A percentile compares a stretch with the other conserved stretches of the same genome.
phyloP scores from a whole-genome alignment of 1,139 yeast species.

The Taphrina flavorubra region DNA sequence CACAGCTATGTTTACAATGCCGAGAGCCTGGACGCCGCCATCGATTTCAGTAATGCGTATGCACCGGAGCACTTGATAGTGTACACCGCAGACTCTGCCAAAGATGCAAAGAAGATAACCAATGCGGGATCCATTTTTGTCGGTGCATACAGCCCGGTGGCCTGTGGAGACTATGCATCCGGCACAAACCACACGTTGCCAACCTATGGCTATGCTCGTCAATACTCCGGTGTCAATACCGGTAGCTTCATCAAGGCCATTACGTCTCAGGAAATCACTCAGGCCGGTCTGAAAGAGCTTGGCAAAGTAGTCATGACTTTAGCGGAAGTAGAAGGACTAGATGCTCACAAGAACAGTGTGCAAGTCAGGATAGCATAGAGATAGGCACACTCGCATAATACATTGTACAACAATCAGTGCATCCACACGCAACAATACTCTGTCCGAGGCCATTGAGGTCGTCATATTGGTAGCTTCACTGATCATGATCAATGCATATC shows the following conservation, averaged over 20 bases:
- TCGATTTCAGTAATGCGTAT: constrained; percentile 80
- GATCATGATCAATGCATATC: too few species aligned
- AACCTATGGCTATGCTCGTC: constrained; percentile 96
- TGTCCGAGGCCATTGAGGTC: too few species aligned
- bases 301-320: constrained; percentile 96
- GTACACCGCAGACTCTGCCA: constrained; percentile 78
- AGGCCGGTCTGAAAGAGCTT: constrained; percentile 80
- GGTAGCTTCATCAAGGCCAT: constrained; percentile 94
- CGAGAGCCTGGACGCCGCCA: constrained; percentile 72
- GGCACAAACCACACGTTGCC: constrained; percentile 71
- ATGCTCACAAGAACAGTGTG: constrained; percentile 95
- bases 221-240: constrained; percentile 96
- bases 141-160: constrained; percentile 94
- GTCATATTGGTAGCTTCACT: too few species aligned
- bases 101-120: constrained; percentile 73
- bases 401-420: not conserved
- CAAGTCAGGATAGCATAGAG: constrained; percentile 68
- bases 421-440: not conserved
- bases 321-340: constrained; percentile 96
- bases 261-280: constrained; percentile 87
- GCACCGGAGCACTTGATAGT: constrained; percentile 98
- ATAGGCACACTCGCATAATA: not conserved
- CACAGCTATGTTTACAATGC: constrained; percentile 85
- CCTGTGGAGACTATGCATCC: constrained; percentile 92
- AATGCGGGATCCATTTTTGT: constrained; percentile 97